Percentiles rank a stretch among this genome's conserved stretches.
Evolutionary conservation across 768 basidiomycete species (phyloP).

Genomic region (Lyophyllum atratum): DNA sequence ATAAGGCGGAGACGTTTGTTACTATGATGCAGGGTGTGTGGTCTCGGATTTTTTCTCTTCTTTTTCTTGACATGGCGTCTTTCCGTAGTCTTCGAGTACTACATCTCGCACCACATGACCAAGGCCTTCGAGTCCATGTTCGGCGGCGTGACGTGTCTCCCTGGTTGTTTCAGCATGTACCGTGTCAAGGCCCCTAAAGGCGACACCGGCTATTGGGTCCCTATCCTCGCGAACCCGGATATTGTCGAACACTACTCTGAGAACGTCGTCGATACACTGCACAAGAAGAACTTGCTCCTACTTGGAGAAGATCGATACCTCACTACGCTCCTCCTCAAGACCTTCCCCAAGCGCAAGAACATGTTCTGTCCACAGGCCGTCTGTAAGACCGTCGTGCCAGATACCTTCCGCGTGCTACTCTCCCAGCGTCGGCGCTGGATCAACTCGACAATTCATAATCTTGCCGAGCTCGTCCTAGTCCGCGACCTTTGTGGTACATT

Average conservation of each 20-base stretch:
- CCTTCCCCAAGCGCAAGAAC: slow-evolving; percentile 99
- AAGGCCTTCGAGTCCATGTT: slow-evolving; percentile 99
- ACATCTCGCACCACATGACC: slow-evolving; percentile 98
- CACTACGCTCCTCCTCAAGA: slow-evolving; percentile 96
- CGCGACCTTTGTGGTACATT: slow-evolving; percentile 99
- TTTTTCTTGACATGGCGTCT: slow-evolving; percentile 11
- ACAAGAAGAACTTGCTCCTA: slow-evolving; percentile 98
- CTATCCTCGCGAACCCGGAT: slow-evolving; percentile 97
- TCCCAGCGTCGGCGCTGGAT: slow-evolving; percentile 99
- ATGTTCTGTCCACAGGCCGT: slow-evolving; percentile 98
- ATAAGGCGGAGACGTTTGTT: slow-evolving; percentile 97
- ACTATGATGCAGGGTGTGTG: slow-evolving; percentile 98
- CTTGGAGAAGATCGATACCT: slow-evolving; percentile 99
- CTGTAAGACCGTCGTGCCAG: slow-evolving; percentile 98
- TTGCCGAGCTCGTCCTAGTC: slow-evolving; percentile 92
- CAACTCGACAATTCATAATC: slow-evolving; percentile 97
- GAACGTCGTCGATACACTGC: slow-evolving; percentile 97
- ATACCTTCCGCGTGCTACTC: slow-evolving; percentile 90
- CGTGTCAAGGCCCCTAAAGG: slow-evolving; percentile 99
- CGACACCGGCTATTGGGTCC: slow-evolving; percentile 95
- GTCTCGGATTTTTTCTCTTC: neutral
- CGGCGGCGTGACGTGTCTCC: slow-evolving; percentile 98
- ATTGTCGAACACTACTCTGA: slow-evolving; percentile 99
- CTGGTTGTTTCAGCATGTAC: slow-evolving; percentile 99
- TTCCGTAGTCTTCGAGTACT: slow-evolving; percentile 96